Evolutionary conservation across 2,329 filamentous ascomycete species (phyloP), one percentile per base, ranked within the genome.

Genomic region (Trichoderma aggressivum): DNA sequence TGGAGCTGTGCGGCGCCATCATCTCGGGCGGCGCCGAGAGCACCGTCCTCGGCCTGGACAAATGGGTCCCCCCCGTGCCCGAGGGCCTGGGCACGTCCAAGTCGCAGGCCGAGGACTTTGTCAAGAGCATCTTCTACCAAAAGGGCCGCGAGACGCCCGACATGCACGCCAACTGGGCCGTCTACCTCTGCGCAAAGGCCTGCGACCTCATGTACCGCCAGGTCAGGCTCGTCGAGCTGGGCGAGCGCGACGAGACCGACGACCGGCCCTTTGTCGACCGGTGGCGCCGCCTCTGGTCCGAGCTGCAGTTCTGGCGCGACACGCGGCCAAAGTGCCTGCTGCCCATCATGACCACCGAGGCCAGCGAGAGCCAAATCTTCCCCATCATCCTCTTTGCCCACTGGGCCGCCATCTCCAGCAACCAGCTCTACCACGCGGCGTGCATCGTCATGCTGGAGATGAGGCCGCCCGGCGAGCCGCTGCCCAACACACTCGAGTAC

Each of bases 1-100:
- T 88, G 86, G 86, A 88, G 74, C 75, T 87, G 3, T 88, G 86
- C 71, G 86, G 85, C 43, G 85, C 83, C 0, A 82, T 88, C 3
- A 87, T 88, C 32, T 86, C 85, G 0, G 81, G 81, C 47, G 84
- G 84, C 0, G 84, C 83, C 0, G 81, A 86, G 56, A 83, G 81
- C 21, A 84, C 85, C 0, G 82, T 87, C 3, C 81, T 88, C 2
- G 83, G 82, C 3, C 80, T 87, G 3, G 79, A 82, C 30, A 84
- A 83, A 72, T 88, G 86, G 86, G 79, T 84, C 6, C 81, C 82
- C 0, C 75, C 76, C 0, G 60, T 72, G 10, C 61, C 73, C 1
- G 72, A 75, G 4, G 60, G 72, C 1, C 5, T 73, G 8, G 67
- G 1, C 67, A 73, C 6, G 70, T 72, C 8, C 71, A 74, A 2